These are phyloP conservation scores for Crithidia sp. DNA, from an alignment of 208 protist species.

Conservation along the genomic window DNA sequence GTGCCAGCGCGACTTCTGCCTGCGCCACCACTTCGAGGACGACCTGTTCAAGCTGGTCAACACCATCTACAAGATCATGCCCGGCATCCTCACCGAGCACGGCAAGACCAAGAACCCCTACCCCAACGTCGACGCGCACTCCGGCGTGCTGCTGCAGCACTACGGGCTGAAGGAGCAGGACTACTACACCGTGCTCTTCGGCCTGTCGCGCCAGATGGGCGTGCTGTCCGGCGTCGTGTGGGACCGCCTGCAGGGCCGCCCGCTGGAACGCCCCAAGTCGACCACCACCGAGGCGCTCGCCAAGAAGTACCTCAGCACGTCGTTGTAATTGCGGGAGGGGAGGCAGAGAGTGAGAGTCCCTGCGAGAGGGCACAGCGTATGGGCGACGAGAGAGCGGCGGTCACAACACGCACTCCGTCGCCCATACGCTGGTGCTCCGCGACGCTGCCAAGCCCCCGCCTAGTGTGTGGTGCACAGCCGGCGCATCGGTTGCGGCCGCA, in stretches of 20 bases:
- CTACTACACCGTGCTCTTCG: slow-evolving; percentile 99
- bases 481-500: too few species aligned
- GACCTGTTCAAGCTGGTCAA: slow-evolving; percentile 95
- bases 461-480: too few species aligned
- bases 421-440: too few species aligned
- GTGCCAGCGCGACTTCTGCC: slow-evolving; percentile 97
- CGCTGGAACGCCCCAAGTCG: slow-evolving; percentile 97
- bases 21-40: slow-evolving; percentile 96
- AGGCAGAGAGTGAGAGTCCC: not conserved
- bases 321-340: not conserved
- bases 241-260: slow-evolving; percentile 94
- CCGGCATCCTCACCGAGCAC: slow-evolving; percentile 96
- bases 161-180: slow-evolving; percentile 96
- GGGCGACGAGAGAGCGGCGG: too few species aligned
- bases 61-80: slow-evolving; percentile 93
- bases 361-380: not conserved
- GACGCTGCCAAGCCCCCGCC: too few species aligned
- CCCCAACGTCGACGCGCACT: slow-evolving; percentile 99
- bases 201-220: slow-evolving; percentile 95
- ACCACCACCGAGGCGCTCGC: slow-evolving; percentile 85
- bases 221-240: slow-evolving; percentile 94
- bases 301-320: slow-evolving; percentile 23
- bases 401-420: too few species aligned
- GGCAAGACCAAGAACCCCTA: slow-evolving; percentile 98
- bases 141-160: slow-evolving; percentile 93